Base-by-base conservation (phyloP, 2,329 filamentous ascomycete genomes). In the Davidsoniella eucalypti region DNA sequence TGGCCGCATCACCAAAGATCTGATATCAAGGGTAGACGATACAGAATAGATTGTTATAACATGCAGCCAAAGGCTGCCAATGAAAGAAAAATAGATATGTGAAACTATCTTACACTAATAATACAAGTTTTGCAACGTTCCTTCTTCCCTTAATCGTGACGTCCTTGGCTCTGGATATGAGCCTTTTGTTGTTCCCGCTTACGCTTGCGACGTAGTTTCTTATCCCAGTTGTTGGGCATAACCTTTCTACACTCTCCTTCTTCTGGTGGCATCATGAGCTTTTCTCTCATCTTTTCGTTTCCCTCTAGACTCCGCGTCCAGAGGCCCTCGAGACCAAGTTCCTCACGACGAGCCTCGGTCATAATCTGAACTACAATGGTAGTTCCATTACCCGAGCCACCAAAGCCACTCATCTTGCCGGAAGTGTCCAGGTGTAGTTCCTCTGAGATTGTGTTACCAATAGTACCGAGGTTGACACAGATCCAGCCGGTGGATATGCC, bases 401-500 rank as follows among this genome's bases (percentile, higher is more conserved):
- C 85, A 59, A 95, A 95, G 0, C 90, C 90, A 33, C 87, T 80
- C 52, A 88, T 78, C 7, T 74, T 70, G 12, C 77, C 71, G 10
- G 66, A 64, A 14, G 68, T 66, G 17, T 71, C 68, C 37, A 71
- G 60, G 23, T 68, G 64, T 9, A 65, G 61, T 12, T 65, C 60
- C 54, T 76, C 70, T 7, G 61, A 59, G 14, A 61, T 58, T n/a
- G 71, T 68, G 18, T 75, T 73, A 41, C 82, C 76, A 1, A 87
- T 72, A 14, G 75, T 76, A 4, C 85, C 86, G 8, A 92, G 75
- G 61, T 94, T 93, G 54, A 96, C 84, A 64, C 92, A 98, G 17
- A 98, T 83, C 92, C 92, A 98, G 8, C 87, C 88, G 1, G 90
- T 95, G 10, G 83, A 81, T 48, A 94, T 84, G 2, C 88, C 90